Evolutionary conservation across 140 eudicot species (phyloP).

Genomic region (Senecio squalidus): DNA sequence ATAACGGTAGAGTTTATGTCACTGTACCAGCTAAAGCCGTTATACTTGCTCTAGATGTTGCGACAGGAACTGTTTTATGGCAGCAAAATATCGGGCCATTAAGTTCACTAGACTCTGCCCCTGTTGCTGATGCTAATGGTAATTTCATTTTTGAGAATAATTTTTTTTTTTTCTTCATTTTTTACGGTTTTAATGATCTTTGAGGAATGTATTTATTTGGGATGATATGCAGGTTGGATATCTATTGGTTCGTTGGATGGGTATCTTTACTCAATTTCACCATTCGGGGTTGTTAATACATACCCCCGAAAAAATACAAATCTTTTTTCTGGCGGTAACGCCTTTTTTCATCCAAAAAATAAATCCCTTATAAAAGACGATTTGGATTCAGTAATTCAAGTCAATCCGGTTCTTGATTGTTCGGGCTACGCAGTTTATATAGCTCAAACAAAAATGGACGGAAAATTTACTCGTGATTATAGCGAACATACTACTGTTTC

Average conservation of each 20-base stretch:
- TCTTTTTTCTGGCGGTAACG: too few relatives aligned
- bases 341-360: too few relatives aligned
- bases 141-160: not conserved
- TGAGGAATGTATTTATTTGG: not conserved
- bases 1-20: constrained; percentile 69
- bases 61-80: constrained; percentile 66
- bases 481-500: constrained; percentile 55
- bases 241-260: constrained; percentile 95
- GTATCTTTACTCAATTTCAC: constrained; percentile 74
- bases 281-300: constrained; percentile 60
- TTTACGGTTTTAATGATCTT: not conserved
- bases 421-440: constrained; percentile 82
- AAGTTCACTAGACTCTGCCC: constrained; percentile 44
- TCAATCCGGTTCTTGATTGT: constrained; percentile 72
- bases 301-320: too few relatives aligned
- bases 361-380: constrained; percentile 40
- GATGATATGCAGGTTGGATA: constrained; percentile 61
- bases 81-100: constrained; percentile 70
- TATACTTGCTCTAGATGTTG: constrained; percentile 62
- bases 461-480: constrained; percentile 35
- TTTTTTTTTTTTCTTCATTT: not conserved
- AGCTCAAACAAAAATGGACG: constrained; percentile 66
- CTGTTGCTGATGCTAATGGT: constrained; percentile 76
- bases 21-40: constrained; percentile 48
- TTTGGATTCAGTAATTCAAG: constrained; percentile 48